Base-by-base conservation (phyloP, 1,139 yeast species). In the Debaryomyces sp. region DNA sequence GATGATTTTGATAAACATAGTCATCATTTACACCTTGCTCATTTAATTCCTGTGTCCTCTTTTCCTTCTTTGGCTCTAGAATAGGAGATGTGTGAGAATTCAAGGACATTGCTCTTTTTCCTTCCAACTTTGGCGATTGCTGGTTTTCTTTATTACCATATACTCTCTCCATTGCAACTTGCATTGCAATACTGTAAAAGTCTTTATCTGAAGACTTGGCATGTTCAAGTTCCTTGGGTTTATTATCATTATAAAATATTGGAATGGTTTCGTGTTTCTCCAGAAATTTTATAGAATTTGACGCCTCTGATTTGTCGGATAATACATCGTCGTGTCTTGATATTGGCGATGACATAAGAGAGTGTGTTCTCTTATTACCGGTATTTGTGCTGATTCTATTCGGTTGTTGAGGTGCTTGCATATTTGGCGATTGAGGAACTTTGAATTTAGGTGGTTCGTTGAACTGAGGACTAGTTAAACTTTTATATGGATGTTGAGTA, bases 241-340 rank as follows among this genome's bases (percentile, higher is more conserved):
- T 47, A 33, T 47, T 44, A 23, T 49, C 50, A 18, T 58, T 51
- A 17, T 44, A 46, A 40, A 60, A 57, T 33, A 66, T 61, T 1
- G 74, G 71, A 32, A 75, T 73, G 2, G 78, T 75, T 52, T 74
- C 75, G 7, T 74, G 76, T 7, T 62, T 64, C 13, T 72, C 74
- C 44, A 64, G 64, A 49, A 75, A 75, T 53, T 73, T 71, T 49
- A 75, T 75, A 2, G 78, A 73, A 37, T 62, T 64, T 8, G 71
- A 64, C 6, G 56, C 41, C 2, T 54, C 48, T 2, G 59, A 54
- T n/a, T 35, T 48, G 24, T 51, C 48, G 1, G 58, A 53, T 3
- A 32, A 17, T 5, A 48, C 32, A 13, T 47, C 58, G 38, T 52
- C 57, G 34, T 30, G 37, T 30, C 37, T 41, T 12, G 43, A 41